Evolutionary conservation across 768 basidiomycete species (phyloP), one percentile per base, ranked within the genome.

Genomic region (Lanmaoa rubissima): DNA sequence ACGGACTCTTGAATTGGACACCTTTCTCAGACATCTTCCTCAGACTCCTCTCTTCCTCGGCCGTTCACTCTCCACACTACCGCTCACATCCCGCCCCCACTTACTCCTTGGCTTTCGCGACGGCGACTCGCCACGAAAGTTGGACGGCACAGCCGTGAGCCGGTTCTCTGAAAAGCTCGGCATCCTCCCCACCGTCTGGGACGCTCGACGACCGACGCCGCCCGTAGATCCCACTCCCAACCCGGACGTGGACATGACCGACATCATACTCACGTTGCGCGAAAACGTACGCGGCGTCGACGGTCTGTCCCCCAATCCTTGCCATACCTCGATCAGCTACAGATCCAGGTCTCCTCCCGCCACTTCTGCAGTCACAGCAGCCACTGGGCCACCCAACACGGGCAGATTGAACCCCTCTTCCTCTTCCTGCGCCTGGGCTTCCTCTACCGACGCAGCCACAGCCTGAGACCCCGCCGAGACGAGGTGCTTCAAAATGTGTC

Each of bases 91-190:
- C 36, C 71, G 57, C 5, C 53, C 59, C 5, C 70, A 61, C 54
- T 71, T 71, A 17, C 58, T 64, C 57, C 32, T 65, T n/a, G 71
- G 61, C 57, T 57, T 71, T 3, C 71, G 63, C n/a, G 71, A 48
- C 19, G 70, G 70, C 14, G 70, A 71, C 53, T 61, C 62, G 0
- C 60, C 61, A n/a, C 72, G 56, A 43, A 67, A 80, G 31, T 67
- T 61, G 14, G 69, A 66, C 1, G 77, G 65, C 7, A 84, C 80
- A 0, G 78, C 76, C 34, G 76, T 82, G 34, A 84, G 83, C 48
- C 65, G 66, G 56, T 82, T 83, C 50, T 78, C 59, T 2, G 59
- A 69, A 48, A 62, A 73, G 60, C 56, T 73, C 51, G 63, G 66
- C 52, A 62, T 75, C 70, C 47, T 62, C 2, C 39, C 63, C 57